Percentiles rank a stretch among this genome's conserved stretches.
Evolutionary conservation across 345 rosid species (phyloP).

Genomic region (Geranium brycei): DNA sequence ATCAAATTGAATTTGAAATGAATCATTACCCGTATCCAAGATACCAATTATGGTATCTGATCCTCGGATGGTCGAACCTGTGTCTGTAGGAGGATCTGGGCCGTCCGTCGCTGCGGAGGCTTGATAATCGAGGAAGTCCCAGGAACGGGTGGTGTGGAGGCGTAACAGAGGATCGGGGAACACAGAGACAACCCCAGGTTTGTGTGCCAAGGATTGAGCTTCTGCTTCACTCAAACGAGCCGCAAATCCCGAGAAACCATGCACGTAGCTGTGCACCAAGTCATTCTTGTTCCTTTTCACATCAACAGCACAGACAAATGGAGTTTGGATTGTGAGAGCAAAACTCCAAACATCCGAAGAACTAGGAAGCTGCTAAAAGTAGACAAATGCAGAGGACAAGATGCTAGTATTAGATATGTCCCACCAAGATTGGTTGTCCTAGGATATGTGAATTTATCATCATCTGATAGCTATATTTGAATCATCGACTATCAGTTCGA

Average conservation of each 20-base stretch:
- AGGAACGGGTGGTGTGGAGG: conserved; percentile 86
- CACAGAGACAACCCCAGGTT: conserved; percentile 57
- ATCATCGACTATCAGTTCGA: too few relatives aligned
- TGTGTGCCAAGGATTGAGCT: conserved; percentile 36
- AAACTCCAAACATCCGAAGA: not conserved
- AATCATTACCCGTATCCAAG: conserved; percentile 47
- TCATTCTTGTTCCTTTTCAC: conserved; percentile 28
- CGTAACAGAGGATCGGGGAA: conserved; percentile 48
- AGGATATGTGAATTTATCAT: too few relatives aligned
- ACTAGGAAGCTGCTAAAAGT: too few relatives aligned
- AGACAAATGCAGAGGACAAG: too few relatives aligned
- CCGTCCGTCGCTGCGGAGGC: conserved; percentile 30
- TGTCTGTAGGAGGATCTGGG: conserved; percentile 21
- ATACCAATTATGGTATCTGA: conserved; percentile 53
- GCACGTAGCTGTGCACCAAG: conserved; percentile 33
- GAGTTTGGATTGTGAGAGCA: not conserved
- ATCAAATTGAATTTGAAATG: too few relatives aligned
- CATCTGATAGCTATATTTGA: too few relatives aligned
- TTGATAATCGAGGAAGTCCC: conserved; percentile 77
- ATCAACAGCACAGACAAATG: not conserved
- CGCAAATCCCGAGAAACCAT: conserved; percentile 70
- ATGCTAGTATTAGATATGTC: too few relatives aligned
- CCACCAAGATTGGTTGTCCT: too few relatives aligned
- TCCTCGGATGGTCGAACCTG: conserved; percentile 18
- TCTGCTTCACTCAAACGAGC: conserved; percentile 62